These are phyloP conservation scores for Rosa persica DNA, from an alignment of 306 rosid genomes.

Conservation along the genomic window DNA sequence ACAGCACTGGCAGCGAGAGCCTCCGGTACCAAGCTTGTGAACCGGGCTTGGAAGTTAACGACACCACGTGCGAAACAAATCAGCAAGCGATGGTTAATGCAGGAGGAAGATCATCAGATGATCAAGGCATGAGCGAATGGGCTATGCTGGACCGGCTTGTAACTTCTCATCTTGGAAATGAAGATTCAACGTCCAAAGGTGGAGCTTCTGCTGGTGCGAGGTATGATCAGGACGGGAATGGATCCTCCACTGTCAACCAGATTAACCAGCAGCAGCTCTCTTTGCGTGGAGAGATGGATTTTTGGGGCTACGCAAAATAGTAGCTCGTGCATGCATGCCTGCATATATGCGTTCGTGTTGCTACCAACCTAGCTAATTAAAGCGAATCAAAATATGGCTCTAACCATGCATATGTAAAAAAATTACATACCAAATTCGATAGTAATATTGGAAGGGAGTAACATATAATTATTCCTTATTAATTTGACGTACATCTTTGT, in stretches of 20 bases:
- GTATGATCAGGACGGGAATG: conserved; percentile 45
- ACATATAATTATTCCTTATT: background rate
- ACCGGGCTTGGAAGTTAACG: conserved; percentile 41
- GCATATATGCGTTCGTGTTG: background rate
- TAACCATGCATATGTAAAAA: background rate
- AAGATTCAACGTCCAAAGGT: conserved; percentile 49
- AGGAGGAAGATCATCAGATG: conserved; percentile 26
- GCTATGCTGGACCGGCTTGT: conserved; percentile 74
- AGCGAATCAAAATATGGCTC: background rate
- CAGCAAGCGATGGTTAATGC: conserved; percentile 35
- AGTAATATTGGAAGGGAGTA: background rate
- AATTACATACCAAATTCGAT: background rate
- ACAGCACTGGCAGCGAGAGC: conserved; percentile 56
- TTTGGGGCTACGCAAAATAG: conserved; percentile 81
- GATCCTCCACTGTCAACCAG: conserved; percentile 38
- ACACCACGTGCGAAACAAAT: conserved; percentile 40
- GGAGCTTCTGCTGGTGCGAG: conserved; percentile 29
- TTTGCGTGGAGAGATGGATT: conserved; percentile 81
- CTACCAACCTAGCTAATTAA: background rate
- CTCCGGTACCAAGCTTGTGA: conserved; percentile 57
- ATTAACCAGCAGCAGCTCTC: conserved; percentile 55
- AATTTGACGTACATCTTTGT: background rate
- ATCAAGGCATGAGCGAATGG: conserved; percentile 66
- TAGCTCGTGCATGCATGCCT: background rate
- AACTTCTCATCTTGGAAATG: conserved; percentile 57